phyloP scores from a whole-genome alignment of 306 rosid genomes.

The Betula pendula region DNA sequence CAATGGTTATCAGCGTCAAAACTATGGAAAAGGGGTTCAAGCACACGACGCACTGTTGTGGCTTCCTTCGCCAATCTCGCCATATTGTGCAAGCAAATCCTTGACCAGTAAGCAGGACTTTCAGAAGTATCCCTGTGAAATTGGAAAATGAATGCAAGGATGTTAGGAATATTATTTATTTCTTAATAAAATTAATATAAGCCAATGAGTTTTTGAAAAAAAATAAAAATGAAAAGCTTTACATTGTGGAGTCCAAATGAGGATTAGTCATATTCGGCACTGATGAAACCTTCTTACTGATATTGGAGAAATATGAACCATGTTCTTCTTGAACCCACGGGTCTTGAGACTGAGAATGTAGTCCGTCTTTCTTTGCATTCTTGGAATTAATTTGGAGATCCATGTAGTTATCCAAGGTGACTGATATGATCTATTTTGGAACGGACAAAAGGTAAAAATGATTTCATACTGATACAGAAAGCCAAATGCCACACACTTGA shows the following conservation, averaged over 20 bases:
- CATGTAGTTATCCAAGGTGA: constrained; percentile 76
- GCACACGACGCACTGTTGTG: constrained; percentile 73
- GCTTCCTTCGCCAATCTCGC: constrained; percentile 81
- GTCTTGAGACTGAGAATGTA: constrained; percentile 42
- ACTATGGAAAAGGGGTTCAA: constrained; percentile 86
- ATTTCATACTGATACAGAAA: constrained; percentile 23
- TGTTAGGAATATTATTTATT: constrained; percentile 20
- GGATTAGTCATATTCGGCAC: constrained; percentile 36
- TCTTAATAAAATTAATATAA: constrained; percentile 23
- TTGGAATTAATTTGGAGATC: constrained; percentile 41
- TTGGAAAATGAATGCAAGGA: constrained; percentile 25
- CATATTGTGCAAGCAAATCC: constrained; percentile 76
- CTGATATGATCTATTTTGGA: constrained; percentile 69
- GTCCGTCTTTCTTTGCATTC: constrained; percentile 39
- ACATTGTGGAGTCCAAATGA: constrained; percentile 54
- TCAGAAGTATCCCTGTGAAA: constrained; percentile 61
- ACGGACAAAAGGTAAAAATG: constrained; percentile 26
- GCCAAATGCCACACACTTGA: constrained; percentile 13
- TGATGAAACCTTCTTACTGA: constrained; percentile 45
- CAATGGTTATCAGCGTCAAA: constrained; percentile 78
- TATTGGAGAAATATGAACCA: constrained; percentile 38
- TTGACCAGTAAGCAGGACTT: constrained; percentile 88
- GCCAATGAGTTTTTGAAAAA: constrained; percentile 2
- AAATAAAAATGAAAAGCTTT: constrained; percentile 34
- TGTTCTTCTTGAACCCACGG: constrained; percentile 44